These are phyloP conservation scores for Grigorovia jiainica DNA, from an alignment of 805 yeast genomes.

Conservation along the genomic window DNA sequence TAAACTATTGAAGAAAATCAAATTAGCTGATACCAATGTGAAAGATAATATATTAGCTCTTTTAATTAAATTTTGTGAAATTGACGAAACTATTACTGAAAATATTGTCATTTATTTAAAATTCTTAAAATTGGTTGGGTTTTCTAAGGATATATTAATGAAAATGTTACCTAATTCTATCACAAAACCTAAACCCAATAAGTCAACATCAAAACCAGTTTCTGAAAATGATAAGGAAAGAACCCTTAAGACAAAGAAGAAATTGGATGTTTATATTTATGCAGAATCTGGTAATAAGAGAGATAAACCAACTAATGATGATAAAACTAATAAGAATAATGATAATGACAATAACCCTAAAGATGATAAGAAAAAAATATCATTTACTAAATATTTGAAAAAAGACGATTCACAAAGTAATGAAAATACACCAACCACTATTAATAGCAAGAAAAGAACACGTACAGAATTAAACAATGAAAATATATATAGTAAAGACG, in stretches of 20 bases:
- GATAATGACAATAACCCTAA: background rate
- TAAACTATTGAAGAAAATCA: conserved; percentile 3
- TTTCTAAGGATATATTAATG: conserved; percentile 6
- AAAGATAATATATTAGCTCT: conserved; percentile 10
- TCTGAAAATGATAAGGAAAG: background rate
- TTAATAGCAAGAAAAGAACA: background rate
- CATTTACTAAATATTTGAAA: conserved; percentile 26
- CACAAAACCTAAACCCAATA: conserved; percentile 1
- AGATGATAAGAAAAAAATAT: conserved; percentile 23
- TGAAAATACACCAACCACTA: background rate
- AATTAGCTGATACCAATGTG: conserved; percentile 2
- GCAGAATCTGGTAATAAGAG: conserved; percentile 6
- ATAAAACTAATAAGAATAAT: background rate
- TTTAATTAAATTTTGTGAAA: conserved; percentile 15
- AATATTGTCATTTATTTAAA: conserved; percentile 19
- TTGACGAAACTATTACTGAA: conserved; percentile 18
- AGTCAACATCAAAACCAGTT: background rate
- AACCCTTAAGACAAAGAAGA: background rate
- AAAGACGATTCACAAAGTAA: conserved; percentile 14
- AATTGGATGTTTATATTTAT: conserved; percentile 6
- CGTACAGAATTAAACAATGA: too few relatives aligned
- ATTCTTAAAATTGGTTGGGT: conserved; percentile 17
- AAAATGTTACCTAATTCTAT: conserved; percentile 5
- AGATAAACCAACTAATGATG: too few relatives aligned
- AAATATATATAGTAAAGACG: too few relatives aligned